Percentiles rank a stretch among this genome's conserved stretches.
These are phyloP conservation scores for Cladosporium sp. DNA, from an alignment of 2,329 filamentous ascomycete species.

Conservation along the genomic window DNA sequence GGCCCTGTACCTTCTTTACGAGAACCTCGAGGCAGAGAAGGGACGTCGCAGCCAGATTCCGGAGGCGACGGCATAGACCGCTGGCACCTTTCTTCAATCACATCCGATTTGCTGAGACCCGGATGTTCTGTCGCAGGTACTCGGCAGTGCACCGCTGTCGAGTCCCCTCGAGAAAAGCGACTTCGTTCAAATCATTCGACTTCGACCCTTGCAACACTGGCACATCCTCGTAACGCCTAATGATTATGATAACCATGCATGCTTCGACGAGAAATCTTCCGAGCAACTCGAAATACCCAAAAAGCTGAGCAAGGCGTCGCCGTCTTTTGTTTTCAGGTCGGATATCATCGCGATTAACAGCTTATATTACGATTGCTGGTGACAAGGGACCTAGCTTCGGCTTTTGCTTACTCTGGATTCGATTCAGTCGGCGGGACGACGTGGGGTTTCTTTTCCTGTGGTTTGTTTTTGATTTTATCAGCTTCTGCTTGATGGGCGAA, in stretches of 20 bases:
- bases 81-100: conserved; percentile 15
- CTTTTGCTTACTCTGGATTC: conserved; percentile 14
- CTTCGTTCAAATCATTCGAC: conserved; percentile 1
- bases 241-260: conserved; percentile 32
- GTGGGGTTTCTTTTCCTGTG: conserved; percentile 16
- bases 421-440: neutral
- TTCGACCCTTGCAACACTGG: conserved; percentile 23
- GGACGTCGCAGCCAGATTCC: conserved; percentile 88
- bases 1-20: conserved; percentile 92
- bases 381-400: neutral
- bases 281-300: conserved; percentile 27
- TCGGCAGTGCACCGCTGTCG: conserved; percentile 8
- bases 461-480: conserved; percentile 17
- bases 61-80: conserved; percentile 31
- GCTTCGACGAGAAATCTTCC: conserved; percentile 29
- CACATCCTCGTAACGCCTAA: conserved; percentile 31
- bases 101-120: conserved; percentile 23
- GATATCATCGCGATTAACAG: conserved; percentile 16
- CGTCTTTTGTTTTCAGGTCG: conserved; percentile 11
- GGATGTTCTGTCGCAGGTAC: conserved; percentile 20
- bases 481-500: conserved; percentile 16
- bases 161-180: neutral
- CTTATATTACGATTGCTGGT: conserved; percentile 2
- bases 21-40: conserved; percentile 99
- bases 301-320: conserved; percentile 20